These are phyloP conservation scores for Ettlia oleoabundans DNA, from an alignment of 139 green algal genomes.

Conservation along the genomic window DNA sequence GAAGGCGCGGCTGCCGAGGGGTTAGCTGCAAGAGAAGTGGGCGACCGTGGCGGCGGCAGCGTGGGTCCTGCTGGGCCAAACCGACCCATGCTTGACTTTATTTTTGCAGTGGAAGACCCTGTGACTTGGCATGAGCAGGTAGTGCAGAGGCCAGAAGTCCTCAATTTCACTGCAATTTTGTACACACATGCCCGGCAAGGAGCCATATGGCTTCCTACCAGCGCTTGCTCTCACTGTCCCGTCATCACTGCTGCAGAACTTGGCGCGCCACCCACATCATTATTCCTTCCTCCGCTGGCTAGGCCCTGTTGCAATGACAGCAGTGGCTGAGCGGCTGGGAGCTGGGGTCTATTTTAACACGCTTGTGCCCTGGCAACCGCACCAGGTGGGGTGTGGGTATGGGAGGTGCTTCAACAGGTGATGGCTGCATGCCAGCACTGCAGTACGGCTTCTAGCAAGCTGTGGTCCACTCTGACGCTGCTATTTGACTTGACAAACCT, in stretches of 20 bases:
- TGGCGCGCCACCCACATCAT: constrained; percentile 69
- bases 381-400: neutral
- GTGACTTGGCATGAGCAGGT: constrained; percentile 76
- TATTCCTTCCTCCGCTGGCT: constrained; percentile 72
- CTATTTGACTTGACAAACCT: too few species aligned
- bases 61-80: neutral
- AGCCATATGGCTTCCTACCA: neutral
- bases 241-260: constrained; percentile 62
- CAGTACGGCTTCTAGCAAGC: too few species aligned
- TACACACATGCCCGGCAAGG: neutral
- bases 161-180: neutral
- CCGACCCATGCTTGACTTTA: constrained; percentile 82
- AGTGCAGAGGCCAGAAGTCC: too few species aligned
- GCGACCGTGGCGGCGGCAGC: neutral
- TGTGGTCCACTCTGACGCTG: too few species aligned
- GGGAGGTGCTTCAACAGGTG: neutral
- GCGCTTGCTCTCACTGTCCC: too few species aligned
- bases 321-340: constrained; percentile 33
- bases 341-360: constrained; percentile 55
- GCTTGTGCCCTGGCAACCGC: constrained; percentile 39
- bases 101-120: constrained; percentile 80
- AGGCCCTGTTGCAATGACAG: constrained; percentile 53
- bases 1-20: neutral
- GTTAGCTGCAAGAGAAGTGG: neutral
- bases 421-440: too few species aligned